A percentile compares a stretch with the other conserved stretches of the same genome.
phyloP scores from a whole-genome alignment of 345 rosid genomes.

The Combretum micranthum region DNA sequence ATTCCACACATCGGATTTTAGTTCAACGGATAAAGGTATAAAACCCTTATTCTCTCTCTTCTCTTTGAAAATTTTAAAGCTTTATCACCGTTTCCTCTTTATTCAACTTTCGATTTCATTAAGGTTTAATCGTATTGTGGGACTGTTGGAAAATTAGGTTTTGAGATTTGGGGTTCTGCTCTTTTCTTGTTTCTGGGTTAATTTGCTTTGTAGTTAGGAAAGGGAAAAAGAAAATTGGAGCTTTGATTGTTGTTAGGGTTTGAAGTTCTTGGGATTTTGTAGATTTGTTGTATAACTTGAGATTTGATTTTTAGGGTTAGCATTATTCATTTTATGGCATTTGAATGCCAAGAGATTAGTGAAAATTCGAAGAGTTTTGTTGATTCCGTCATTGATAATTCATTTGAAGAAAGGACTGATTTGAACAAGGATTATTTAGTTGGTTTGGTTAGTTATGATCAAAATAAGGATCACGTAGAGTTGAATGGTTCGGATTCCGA shows the following conservation, averaged over 20 bases:
- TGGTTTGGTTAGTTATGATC: not conserved
- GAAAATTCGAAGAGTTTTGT: constrained; percentile 21
- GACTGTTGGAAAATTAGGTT: not conserved
- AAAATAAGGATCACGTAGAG: constrained; percentile 1
- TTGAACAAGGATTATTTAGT: constrained; percentile 11
- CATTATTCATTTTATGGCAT: constrained; percentile 60
- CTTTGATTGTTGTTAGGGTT: not conserved
- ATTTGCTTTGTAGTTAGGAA: too few relatives aligned
- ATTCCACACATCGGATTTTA: too few relatives aligned
- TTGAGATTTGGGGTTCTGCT: not conserved
- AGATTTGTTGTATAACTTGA: not conserved
- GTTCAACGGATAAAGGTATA: too few relatives aligned
- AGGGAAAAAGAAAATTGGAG: too few relatives aligned
- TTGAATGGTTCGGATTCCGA: not conserved
- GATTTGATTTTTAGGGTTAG: constrained; percentile 7
- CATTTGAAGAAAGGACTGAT: constrained; percentile 8
- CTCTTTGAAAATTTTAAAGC: too few relatives aligned
- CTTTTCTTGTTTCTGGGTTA: too few relatives aligned
- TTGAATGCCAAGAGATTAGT: constrained; percentile 57
- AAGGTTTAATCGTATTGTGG: not conserved
- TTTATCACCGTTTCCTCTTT: too few relatives aligned
- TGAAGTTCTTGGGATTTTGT: not conserved
- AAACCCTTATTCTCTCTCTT: too few relatives aligned
- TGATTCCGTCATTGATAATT: constrained; percentile 20
- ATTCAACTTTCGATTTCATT: not conserved